Conservation (phyloP, 352 stramenopile species). For the Albugo candida region DNA sequence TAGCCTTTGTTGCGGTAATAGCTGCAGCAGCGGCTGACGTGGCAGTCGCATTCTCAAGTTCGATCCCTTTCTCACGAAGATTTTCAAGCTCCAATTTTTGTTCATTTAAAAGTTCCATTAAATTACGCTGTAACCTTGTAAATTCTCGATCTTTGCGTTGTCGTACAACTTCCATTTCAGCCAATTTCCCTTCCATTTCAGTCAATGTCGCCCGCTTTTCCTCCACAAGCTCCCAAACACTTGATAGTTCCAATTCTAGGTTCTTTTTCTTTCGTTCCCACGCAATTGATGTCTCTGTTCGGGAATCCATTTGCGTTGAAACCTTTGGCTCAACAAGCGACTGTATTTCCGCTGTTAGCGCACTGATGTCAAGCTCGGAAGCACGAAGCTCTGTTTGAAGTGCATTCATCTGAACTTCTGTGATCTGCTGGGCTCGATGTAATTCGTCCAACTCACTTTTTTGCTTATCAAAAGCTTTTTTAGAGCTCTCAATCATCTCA, state of each 20-base stretch:
- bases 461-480: conserved; percentile 82
- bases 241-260: conserved; percentile 82
- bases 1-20: conserved; percentile 77
- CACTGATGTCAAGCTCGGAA: conserved; percentile 76
- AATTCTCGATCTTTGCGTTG: conserved; percentile 88
- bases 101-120: conserved; percentile 87
- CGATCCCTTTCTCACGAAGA: conserved; percentile 79
- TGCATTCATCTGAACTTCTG: conserved; percentile 73
- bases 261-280: conserved; percentile 85
- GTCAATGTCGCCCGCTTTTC: conserved; percentile 67
- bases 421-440: conserved; percentile 77
- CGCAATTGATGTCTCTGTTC: conserved; percentile 49
- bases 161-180: conserved; percentile 84
- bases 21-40: conserved; percentile 81
- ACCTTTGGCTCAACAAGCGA: neutral
- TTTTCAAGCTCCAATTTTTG: conserved; percentile 86
- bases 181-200: conserved; percentile 68
- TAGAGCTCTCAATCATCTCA: conserved; percentile 84
- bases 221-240: conserved; percentile 79
- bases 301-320: conserved; percentile 21
- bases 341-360: conserved; percentile 81
- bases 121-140: conserved; percentile 74
- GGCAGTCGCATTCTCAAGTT: conserved; percentile 80
- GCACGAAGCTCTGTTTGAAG: conserved; percentile 83
- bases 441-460: conserved; percentile 84